Percentiles rank a stretch among this genome's conserved stretches.
These are phyloP conservation scores for Penicillium sp. DNA, from an alignment of 2,329 filamentous ascomycete genomes.

Conservation along the genomic window DNA sequence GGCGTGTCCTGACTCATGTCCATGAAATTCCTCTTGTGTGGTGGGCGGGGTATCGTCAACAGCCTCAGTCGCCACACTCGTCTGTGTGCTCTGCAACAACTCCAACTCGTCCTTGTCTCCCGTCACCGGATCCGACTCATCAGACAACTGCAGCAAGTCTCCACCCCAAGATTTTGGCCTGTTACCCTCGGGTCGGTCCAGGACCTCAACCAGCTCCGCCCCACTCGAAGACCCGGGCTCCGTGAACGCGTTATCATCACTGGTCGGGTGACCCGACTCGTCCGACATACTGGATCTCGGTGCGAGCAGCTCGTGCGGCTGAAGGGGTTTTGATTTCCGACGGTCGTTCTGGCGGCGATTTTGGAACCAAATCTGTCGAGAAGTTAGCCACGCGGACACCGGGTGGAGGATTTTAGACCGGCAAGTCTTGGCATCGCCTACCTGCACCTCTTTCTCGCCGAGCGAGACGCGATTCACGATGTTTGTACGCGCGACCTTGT, in stretches of 20 bases:
- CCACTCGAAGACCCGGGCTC: slow-evolving; percentile 32
- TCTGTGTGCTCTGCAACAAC: slow-evolving; percentile 30
- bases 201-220: slow-evolving; percentile 27
- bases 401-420: slow-evolving; percentile 26
- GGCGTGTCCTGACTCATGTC: slow-evolving; percentile 11
- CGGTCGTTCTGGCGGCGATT: slow-evolving; percentile 91
- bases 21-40: slow-evolving; percentile 20
- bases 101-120: slow-evolving; percentile 31
- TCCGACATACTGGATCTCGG: slow-evolving; percentile 31
- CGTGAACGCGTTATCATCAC: slow-evolving; percentile 29
- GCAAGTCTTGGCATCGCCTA: slow-evolving; percentile 47
- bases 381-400: slow-evolving; percentile 13
- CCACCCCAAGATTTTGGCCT: slow-evolving; percentile 24
- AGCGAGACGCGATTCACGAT: slow-evolving; percentile 84
- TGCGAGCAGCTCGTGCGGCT: slow-evolving; percentile 68
- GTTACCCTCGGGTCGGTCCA: slow-evolving; percentile 17
- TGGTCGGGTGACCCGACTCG: slow-evolving; percentile 26
- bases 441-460: slow-evolving; percentile 95
- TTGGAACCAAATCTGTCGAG: slow-evolving; percentile 87
- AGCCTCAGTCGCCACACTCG: slow-evolving; percentile 29
- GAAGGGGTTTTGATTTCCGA: slow-evolving; percentile 79
- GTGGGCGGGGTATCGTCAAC: slow-evolving; percentile 24
- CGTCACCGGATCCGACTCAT: slow-evolving; percentile 21
- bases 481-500: slow-evolving; percentile 79
- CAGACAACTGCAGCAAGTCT: slow-evolving; percentile 24